Base-by-base conservation (phyloP, 108 stramenopile genomes). In the Craspedostauros australis region DNA sequence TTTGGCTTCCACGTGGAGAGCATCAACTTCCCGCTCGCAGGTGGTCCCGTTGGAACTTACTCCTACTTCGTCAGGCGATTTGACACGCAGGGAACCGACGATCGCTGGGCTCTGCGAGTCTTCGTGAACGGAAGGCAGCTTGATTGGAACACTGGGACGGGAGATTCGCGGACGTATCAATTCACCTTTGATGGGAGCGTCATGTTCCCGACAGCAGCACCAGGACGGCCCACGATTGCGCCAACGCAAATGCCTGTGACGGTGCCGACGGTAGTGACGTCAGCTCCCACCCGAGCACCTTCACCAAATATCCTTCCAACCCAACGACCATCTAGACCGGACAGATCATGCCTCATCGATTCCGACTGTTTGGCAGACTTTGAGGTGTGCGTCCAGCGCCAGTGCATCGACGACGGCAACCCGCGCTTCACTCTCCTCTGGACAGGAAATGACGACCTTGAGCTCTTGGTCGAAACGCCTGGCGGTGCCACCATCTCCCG, bases 381-480 rank as follows among this genome's bases (percentile, higher is more conserved):
- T 8, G 43, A 54, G 15, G 44, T 54, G 18, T 64, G 62, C 40
- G 23, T 64, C 7, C 52, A 54, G 37, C 42, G 46, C 22, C 54
- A 46, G 8, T 63, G 62, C 34, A 44, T 63, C 33, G 36, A 44
- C 15, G 1, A 30, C 18, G 62, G 62, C 26, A 46, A 46, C 24
- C 66, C 66, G 1, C n/a, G 66, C 44, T 41, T 67, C 33, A 67
- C 66, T 1, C 33, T 67, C n/a, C 37, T 50, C 25, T 67, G 57
- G 57, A 58, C 21, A 24, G 66, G 66, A 12, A 50, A 62, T 42
- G 60, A 62, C 28, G 40, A 62, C 29, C 11, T 62, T 8, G 60
- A 50, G 24, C 20, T 62, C 20, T 23, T 21, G 14, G 60, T 62
- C 12, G 50, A 43, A 0, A 47, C 53, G 1, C 60, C 60, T 14